Evolutionary conservation across 1,139 yeast genomes (phyloP), one percentile per base, ranked within the genome.

Genomic region (Meyerozyma smithsonii): DNA sequence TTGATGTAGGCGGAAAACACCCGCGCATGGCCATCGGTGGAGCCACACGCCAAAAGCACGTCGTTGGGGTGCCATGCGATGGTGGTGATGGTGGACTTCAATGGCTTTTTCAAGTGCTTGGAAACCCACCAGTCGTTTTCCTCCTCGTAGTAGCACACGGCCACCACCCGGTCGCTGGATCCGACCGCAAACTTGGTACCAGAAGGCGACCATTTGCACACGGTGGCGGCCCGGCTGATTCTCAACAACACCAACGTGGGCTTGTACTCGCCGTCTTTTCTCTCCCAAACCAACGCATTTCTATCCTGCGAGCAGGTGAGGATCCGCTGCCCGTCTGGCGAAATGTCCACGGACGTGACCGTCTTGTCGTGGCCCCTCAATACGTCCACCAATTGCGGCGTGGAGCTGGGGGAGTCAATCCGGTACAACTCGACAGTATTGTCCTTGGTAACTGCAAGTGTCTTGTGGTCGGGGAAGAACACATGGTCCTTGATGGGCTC

Each of bases 71-170:
- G 98, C 99, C 99, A 94, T 46, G 84, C 84, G 40, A 92, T 73
- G 35, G 86, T 75, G 49, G 92, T 75, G 50, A 92, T 77, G 33
- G 97, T 88, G 8, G 96, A 86, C 58, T 85, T 84, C 52, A 90
- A 73, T 14, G 97, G 97, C 64, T 87, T 88, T 71, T 89, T 89
- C 65, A 94, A 79, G 66, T 92, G 98, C 65, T 90, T 92, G 16
- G 97, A 88, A 39, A 92, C 90, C 99, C 99, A 94, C 99, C 99
- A 94, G 60, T 94, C 96, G 61, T 92, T 92, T 55, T 90, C 97
- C 47, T 76, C 85, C 62, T 94, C 98, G 61, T 86, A 92, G 66
- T 90, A 92, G 67, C 98, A 94, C 38, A 94, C 85, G 14, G 98
- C 96, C 61, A 94, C 84, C 46, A 87, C 83, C 42, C 97, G 73